Evolutionary conservation across 768 basidiomycete genomes (phyloP), one percentile per base, ranked within the genome.

Genomic region (Paxillus ammoniavirescens): DNA sequence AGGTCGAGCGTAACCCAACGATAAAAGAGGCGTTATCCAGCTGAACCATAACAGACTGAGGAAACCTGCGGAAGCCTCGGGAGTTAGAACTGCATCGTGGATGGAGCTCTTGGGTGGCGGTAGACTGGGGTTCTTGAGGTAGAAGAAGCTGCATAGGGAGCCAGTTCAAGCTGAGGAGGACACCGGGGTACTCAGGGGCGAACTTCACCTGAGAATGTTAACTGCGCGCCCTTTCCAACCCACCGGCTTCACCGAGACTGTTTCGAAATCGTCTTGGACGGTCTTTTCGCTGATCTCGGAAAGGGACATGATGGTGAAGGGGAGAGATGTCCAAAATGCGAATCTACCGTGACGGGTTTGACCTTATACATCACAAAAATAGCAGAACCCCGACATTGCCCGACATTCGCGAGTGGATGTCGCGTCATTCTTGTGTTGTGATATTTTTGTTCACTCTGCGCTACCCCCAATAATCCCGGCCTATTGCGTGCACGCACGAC

Each of bases 1-100:
- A 1, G 93, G 89, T 8, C 93, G 81, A 8, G 82, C 78, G 63
- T 92, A 93, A 8, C 93, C 93, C 10, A 93, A 73, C 9, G 73
- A 67, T 57, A 95, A 77, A 21, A 94, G 70, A 3, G 82, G 80
- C 3, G 83, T 84, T 17, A 94, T 77, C 92, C 93, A 94, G 42
- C 70, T 68, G 58, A 93, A 95, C 31, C 82, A 85, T 3, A 92
- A 57, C 5, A 80, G 63, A 58, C 74, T 79, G 56, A 83, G 77
- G 66, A 82, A 78, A 37, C 77, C 75, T 0, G 91, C 90, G 1
- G 76, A 77, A 3, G 73, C 77, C 60, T 93, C 90, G 0, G 91
- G 91, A 3, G 84, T 82, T 9, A 82, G 58, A 2, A 69, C 65
- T 2, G 87, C 80, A 51, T 87, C 83, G 44, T 86, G 79, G 2